Conservation (phyloP, 2,329 filamentous ascomycete species). For the Apiospora marii region DNA sequence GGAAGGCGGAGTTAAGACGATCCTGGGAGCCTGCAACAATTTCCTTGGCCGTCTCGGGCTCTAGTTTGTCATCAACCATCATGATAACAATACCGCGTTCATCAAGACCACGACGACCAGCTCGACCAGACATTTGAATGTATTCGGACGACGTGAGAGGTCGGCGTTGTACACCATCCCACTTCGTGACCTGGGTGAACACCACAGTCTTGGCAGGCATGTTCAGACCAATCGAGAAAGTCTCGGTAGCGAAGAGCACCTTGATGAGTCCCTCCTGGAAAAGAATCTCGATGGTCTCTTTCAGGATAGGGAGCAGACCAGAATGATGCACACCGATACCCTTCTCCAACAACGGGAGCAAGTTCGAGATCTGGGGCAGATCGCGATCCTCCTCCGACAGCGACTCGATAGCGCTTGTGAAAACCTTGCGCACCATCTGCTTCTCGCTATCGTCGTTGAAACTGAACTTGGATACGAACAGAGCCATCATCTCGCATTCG, state of each 20-base stretch:
- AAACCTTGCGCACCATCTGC: constrained; percentile 92
- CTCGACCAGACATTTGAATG: constrained; percentile 98
- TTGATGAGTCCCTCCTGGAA: constrained; percentile 99
- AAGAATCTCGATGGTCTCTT: constrained; percentile 98
- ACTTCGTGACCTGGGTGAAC: constrained; percentile 97
- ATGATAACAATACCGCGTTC: constrained; percentile 99
- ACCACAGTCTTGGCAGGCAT: constrained; percentile 99
- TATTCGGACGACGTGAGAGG: constrained; percentile 96
- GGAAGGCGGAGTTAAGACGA: constrained; percentile 95
- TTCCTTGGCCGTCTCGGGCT: constrained; percentile 89
- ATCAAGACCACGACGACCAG: constrained; percentile 95
- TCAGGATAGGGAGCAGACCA: constrained; percentile 91
- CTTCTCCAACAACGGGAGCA: constrained; percentile 85
- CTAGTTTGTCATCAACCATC: constrained; percentile 98
- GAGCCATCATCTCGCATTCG: constrained; percentile 89
- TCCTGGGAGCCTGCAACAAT: constrained; percentile 98
- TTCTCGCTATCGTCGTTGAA: constrained; percentile 99
- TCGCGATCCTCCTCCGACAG: constrained; percentile 90
- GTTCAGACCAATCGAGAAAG: constrained; percentile 97
- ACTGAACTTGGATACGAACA: constrained; percentile 84
- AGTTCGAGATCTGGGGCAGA: constrained; percentile 88
- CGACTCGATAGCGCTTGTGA: constrained; percentile 90
- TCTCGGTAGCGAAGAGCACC: constrained; percentile 96
- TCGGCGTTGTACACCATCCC: constrained; percentile 81
- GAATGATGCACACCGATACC: constrained; percentile 98